phyloP scores from a whole-genome alignment of 371 early-diverging fungal genomes.

The Blakeslea trispora region DNA sequence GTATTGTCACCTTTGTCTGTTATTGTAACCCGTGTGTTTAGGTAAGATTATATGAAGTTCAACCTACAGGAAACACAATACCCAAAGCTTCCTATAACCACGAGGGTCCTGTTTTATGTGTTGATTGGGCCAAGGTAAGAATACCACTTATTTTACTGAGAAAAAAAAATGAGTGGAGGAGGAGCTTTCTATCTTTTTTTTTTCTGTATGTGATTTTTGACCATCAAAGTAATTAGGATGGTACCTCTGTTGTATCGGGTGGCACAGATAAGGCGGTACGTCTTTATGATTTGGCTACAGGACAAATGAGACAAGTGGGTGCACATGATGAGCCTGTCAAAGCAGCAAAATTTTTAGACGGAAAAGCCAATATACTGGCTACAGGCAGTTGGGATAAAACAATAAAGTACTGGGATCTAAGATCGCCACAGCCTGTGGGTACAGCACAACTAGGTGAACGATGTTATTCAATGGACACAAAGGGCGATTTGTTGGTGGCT shows the following conservation, averaged over 20 bases:
- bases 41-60: constrained; percentile 92
- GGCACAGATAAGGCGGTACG: constrained; percentile 78
- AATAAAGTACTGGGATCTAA: constrained; percentile 90
- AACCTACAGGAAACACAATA: constrained; percentile 66
- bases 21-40: constrained; percentile 22
- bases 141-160: not conserved
- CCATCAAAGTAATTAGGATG: constrained; percentile 20
- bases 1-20: too few relatives aligned
- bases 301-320: constrained; percentile 76
- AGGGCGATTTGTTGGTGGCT: constrained; percentile 30
- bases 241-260: constrained; percentile 37
- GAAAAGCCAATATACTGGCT: constrained; percentile 65
- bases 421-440: constrained; percentile 73
- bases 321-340: constrained; percentile 82
- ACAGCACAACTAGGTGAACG: constrained; percentile 83
- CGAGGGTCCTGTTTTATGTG: constrained; percentile 83
- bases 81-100: constrained; percentile 83
- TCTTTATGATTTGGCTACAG: constrained; percentile 77
- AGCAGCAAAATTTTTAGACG: constrained; percentile 72
- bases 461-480: constrained; percentile 86
- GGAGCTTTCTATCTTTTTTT: too few relatives aligned
- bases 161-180: too few relatives aligned
- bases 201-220: too few relatives aligned
- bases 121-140: constrained; percentile 87
- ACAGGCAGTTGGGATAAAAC: constrained; percentile 98